Conservation (phyloP, 192 early-diverging fungal species). For the Jimgerdemannia lactiflua region DNA sequence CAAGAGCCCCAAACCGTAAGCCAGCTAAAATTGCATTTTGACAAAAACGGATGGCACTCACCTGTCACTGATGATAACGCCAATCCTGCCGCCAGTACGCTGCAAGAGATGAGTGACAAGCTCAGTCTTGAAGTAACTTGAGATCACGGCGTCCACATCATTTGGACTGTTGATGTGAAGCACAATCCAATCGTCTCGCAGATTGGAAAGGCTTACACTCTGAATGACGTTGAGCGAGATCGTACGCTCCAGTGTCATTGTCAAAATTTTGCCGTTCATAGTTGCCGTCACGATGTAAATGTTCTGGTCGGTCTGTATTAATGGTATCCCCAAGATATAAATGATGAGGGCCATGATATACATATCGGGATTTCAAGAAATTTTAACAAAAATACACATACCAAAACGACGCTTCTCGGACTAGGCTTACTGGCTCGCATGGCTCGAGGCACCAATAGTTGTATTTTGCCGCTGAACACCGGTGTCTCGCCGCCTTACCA, state of each 20-base stretch:
- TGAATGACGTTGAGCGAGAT: slow-evolving; percentile 52
- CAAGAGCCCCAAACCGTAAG: no score
- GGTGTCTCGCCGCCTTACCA: slow-evolving; percentile 43
- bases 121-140: slow-evolving; percentile 73
- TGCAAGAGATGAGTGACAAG: slow-evolving; percentile 59
- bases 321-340: background rate
- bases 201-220: slow-evolving; percentile 62
- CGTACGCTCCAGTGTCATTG: slow-evolving; percentile 50
- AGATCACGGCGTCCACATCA: slow-evolving; percentile 59
- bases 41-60: slow-evolving; percentile 4
- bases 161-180: slow-evolving; percentile 53
- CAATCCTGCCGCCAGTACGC: slow-evolving; percentile 53
- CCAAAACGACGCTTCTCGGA: slow-evolving; percentile 68
- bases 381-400: slow-evolving; percentile 12
- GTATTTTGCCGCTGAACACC: slow-evolving; percentile 59
- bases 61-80: slow-evolving; percentile 51
- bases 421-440: slow-evolving; percentile 73
- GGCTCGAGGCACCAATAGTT: slow-evolving; percentile 63
- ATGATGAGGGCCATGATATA: background rate
- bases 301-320: slow-evolving; percentile 50
- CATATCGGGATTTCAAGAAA: background rate
- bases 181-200: slow-evolving; percentile 73
- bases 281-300: slow-evolving; percentile 60
- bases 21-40: background rate
- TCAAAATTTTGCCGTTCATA: slow-evolving; percentile 49